Evolutionary conservation across 768 basidiomycete species (phyloP), one percentile per base, ranked within the genome.

Genomic region (Podaxis rugospora): DNA sequence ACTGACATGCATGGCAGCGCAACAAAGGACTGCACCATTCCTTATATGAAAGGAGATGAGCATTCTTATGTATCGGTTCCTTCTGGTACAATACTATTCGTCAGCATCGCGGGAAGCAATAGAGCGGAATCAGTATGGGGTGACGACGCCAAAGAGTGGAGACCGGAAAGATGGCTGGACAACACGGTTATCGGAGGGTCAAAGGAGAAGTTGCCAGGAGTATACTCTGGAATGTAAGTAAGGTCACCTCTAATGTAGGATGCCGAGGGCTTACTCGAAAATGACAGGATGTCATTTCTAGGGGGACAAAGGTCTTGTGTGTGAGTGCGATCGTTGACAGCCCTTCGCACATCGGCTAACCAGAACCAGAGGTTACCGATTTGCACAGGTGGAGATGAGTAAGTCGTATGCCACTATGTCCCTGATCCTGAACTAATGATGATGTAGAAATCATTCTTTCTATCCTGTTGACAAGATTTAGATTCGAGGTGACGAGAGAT

Each of bases 351-450:
- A n/a, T 13, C 7, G 35, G 21, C 25, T 61, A n/a, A 46, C 53
- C 28, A 5, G 28, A 47, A 59, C 3, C 51, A 79, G 78, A 23
- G 79, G 84, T 13, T 84, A 82, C 66, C 81, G 76, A 66, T 84
- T 84, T 63, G 81, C 84, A 4, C 74, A 80, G 67, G 71, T 82
- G 59, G 83, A 85, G 68, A 83, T 83, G 67, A 85, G 83, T 84
- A 65, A 63, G 81, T 62, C 13, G 44, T 55, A 7, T 27, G 40
- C 11, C 50, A 14, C 35, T n/a, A 16, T 16, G 21, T 47, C 11
- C 6, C 11, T 5, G 21, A 27, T 51, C 39, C 63, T 50, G 3
- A 44, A 21, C 36, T 36, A 14, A 55, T 32, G 36, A 44, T 61
- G 21, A 42, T 51, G 14, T 51, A 80, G 79, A 80, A 67, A 76